These are phyloP conservation scores for Paramecium primaurelia DNA, from an alignment of 73 alveolate genomes.

Conservation along the genomic window DNA sequence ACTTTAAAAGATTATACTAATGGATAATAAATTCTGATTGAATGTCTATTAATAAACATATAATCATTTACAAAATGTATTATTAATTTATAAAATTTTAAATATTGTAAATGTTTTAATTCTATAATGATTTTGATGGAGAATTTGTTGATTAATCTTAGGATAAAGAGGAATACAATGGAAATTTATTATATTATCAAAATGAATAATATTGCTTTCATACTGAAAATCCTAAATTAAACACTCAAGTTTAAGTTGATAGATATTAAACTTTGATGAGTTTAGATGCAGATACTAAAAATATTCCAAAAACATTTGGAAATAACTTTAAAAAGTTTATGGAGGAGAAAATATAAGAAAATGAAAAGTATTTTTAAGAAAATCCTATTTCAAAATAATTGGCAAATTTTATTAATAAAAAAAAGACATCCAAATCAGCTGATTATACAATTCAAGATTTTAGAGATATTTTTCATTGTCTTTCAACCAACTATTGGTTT, in stretches of 20 bases:
- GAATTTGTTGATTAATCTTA: background rate
- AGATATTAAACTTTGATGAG: background rate
- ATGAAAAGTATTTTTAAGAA: background rate
- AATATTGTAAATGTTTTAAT: background rate
- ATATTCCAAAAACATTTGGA: conserved; percentile 20
- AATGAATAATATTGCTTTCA: background rate
- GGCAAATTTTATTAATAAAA: background rate
- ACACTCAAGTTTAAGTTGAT: background rate
- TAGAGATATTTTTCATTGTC: background rate
- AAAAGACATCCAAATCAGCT: background rate
- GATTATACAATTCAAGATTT: background rate
- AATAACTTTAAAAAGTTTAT: background rate
- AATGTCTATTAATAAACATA: background rate
- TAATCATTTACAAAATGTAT: background rate
- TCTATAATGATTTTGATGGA: background rate
- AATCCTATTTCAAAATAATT: background rate
- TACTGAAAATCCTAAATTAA: background rate
- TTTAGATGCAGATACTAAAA: background rate
- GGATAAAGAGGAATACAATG: too few species aligned
- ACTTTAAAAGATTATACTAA: too few species aligned
- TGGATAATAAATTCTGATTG: too few species aligned
- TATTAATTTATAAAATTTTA: background rate
- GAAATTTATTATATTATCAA: too few species aligned
- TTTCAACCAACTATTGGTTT: background rate
- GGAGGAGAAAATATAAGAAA: background rate